Conservation (phyloP, 176 grass and related monocot species). For the Poa annua region DNA sequence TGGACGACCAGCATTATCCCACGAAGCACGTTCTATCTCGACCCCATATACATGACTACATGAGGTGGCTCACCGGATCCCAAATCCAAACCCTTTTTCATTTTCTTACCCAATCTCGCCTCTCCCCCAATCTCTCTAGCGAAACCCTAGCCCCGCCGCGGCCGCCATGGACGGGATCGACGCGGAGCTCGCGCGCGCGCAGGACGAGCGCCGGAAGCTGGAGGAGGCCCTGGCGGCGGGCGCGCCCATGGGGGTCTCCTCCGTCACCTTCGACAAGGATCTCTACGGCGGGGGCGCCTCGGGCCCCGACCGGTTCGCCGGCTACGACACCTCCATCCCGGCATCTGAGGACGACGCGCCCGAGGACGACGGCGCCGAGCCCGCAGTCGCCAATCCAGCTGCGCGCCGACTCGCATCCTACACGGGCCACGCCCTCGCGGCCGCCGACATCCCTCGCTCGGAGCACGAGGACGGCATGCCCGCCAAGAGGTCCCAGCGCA, state of each 20-base stretch:
- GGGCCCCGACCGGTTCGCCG: slow-evolving; percentile 78
- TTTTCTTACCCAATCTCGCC: no score
- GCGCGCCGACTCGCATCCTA: slow-evolving; percentile 1
- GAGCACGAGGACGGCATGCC: slow-evolving; percentile 68
- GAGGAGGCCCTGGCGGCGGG: slow-evolving; percentile 59
- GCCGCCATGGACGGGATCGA: no score
- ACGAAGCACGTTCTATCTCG: no score
- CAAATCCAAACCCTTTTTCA: no score
- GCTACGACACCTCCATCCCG: slow-evolving; percentile 88
- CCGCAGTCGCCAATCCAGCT: background rate
- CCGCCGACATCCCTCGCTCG: background rate
- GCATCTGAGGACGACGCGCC: slow-evolving; percentile 72
- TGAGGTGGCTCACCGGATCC: no score
- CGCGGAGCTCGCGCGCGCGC: slow-evolving; percentile 8
- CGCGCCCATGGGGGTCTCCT: slow-evolving; percentile 51
- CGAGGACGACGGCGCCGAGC: background rate
- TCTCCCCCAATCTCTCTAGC: no score
- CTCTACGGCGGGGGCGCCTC: slow-evolving; percentile 71
- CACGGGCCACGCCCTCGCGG: background rate
- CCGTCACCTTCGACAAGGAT: slow-evolving; percentile 88
- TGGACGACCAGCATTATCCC: no score
- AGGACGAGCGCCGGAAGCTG: slow-evolving; percentile 84
- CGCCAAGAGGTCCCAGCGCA: slow-evolving; percentile 61
- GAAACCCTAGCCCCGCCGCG: no score
- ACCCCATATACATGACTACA: no score